Conservation (phyloP, 352 stramenopile genomes). For the Phytophthora uliginosa region DNA sequence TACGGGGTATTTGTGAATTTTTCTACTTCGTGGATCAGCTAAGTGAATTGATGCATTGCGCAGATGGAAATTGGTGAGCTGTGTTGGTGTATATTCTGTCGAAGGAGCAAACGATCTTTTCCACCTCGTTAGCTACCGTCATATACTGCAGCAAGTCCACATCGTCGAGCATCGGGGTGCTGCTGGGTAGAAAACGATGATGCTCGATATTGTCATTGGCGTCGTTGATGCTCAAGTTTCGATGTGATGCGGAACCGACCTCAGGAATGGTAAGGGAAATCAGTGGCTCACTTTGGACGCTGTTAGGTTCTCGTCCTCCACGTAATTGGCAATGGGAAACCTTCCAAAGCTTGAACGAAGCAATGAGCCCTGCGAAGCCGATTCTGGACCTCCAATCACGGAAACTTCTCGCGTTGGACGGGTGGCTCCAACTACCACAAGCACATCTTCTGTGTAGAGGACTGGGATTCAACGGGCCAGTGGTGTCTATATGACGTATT, state of each 20-base stretch:
- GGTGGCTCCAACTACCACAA: slow-evolving; percentile 44
- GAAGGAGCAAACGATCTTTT: slow-evolving; percentile 95
- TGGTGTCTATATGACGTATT: slow-evolving; percentile 14
- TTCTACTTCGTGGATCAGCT: no score
- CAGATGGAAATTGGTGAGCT: slow-evolving; percentile 95
- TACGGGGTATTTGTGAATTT: no score
- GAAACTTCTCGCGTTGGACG: slow-evolving; percentile 57
- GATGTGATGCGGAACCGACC: no score
- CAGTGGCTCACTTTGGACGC: slow-evolving; percentile 1
- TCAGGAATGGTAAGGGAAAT: slow-evolving; percentile 33
- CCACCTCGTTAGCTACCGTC: slow-evolving; percentile 40
- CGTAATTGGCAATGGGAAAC: slow-evolving; percentile 4
- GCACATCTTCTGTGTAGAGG: slow-evolving; percentile 15
- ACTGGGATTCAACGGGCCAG: neutral
- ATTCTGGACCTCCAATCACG: slow-evolving; percentile 57
- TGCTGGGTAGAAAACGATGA: slow-evolving; percentile 33
- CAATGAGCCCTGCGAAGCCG: slow-evolving; percentile 69
- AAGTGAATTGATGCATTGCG: no score
- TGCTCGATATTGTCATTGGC: neutral
- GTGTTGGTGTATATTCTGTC: slow-evolving; percentile 95
- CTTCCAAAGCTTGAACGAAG: slow-evolving; percentile 35
- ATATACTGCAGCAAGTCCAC: slow-evolving; percentile 58
- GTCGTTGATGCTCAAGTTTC: neutral
- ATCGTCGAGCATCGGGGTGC: slow-evolving; percentile 31
- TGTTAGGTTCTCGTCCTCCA: neutral